A percentile compares a stretch with the other conserved stretches of the same genome.
phyloP scores from a whole-genome alignment of 352 stramenopile species.

The Phytophthora megakarya region DNA sequence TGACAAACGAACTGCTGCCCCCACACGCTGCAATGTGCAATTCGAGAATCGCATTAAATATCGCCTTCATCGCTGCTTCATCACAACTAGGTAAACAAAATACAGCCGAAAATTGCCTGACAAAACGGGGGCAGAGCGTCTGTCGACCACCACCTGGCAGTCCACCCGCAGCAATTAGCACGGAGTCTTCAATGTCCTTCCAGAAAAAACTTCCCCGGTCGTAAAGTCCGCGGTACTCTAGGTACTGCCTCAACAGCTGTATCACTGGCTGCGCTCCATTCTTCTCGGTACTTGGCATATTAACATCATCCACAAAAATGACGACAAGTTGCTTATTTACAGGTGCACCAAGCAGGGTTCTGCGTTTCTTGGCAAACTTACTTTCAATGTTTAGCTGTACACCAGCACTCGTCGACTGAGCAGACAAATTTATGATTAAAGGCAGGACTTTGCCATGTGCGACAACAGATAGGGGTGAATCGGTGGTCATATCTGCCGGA shows the following conservation, averaged over 20 bases:
- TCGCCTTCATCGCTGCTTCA: conserved; percentile 81
- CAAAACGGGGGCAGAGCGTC: conserved; percentile 61
- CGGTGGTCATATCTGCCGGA: conserved; percentile 8
- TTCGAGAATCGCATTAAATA: conserved; percentile 89
- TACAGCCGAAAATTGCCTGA: conserved; percentile 68
- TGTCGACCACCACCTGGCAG: conserved; percentile 63
- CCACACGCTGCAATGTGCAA: conserved; percentile 44
- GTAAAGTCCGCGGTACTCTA: conserved; percentile 79
- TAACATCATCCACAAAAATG: conserved; percentile 92
- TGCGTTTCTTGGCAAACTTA: conserved; percentile 92
- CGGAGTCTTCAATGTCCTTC: conserved; percentile 73
- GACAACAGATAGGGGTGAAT: conserved; percentile 24
- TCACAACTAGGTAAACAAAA: conserved; percentile 78
- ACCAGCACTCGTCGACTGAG: conserved; percentile 81
- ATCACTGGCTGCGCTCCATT: conserved; percentile 78
- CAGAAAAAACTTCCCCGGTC: conserved; percentile 87
- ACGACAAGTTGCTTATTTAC: conserved; percentile 73
- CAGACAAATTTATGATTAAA: conserved; percentile 84
- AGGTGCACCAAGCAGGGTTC: conserved; percentile 90
- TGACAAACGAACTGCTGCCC: conserved; percentile 29
- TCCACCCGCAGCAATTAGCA: conserved; percentile 68
- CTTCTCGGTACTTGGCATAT: conserved; percentile 85
- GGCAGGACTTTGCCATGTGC: conserved; percentile 44
- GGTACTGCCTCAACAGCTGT: conserved; percentile 73
- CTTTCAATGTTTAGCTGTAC: conserved; percentile 89